phyloP scores from a whole-genome alignment of 2,329 filamentous ascomycete genomes.

The Penicillium sp. region DNA sequence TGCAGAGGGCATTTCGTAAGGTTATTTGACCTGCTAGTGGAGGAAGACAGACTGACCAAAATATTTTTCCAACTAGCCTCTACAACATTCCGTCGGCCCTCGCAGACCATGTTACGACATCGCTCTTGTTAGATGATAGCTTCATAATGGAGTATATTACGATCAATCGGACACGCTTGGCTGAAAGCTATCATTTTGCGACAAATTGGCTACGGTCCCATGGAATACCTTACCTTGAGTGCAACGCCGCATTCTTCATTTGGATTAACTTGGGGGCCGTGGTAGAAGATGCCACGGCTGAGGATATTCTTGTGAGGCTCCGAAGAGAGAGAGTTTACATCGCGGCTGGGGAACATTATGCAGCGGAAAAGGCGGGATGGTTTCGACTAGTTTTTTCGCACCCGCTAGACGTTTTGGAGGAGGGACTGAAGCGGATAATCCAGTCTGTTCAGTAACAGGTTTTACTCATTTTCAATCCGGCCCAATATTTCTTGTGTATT shows the following conservation, averaged over 20 bases:
- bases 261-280: slow-evolving; percentile 14
- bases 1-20: slow-evolving; percentile 11
- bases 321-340: slow-evolving; percentile 13
- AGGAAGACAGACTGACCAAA: not conserved
- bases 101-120: not conserved
- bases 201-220: slow-evolving; percentile 4
- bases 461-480: too few relatives aligned
- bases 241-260: slow-evolving; percentile 19
- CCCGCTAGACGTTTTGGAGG: not conserved
- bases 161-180: slow-evolving; percentile 5
- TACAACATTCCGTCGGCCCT: slow-evolving; percentile 15
- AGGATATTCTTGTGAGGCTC: slow-evolving; percentile 13
- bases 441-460: too few relatives aligned
- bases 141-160: slow-evolving; percentile 2
- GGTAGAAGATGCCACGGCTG: not conserved
- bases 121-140: slow-evolving; percentile 1
- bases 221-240: slow-evolving; percentile 13
- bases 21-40: not conserved
- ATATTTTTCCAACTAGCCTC: not conserved
- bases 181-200: slow-evolving; percentile 10
- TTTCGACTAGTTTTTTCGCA: slow-evolving; percentile 18
- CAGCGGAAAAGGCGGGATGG: slow-evolving; percentile 13
- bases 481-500: too few relatives aligned
- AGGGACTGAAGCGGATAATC: not conserved
- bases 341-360: slow-evolving; percentile 12